Conservation (phyloP, 176 grass and related monocot species). For the Oryza brachyantha region DNA sequence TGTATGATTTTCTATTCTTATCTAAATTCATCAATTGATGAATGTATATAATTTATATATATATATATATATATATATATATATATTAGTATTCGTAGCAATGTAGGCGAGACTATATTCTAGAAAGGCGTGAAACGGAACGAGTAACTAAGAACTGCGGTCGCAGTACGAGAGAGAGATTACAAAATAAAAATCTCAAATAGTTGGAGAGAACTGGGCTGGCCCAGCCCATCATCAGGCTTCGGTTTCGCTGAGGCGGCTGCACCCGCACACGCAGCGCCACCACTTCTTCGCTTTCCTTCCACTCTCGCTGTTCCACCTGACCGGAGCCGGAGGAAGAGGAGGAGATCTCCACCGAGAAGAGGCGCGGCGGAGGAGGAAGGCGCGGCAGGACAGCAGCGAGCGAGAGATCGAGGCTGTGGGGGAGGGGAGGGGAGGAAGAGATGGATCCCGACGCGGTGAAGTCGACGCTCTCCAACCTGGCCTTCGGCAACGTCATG, state of each 20-base stretch:
- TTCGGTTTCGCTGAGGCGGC: not conserved
- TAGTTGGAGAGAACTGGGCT: not conserved
- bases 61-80: too few relatives aligned
- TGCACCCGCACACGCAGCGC: too few relatives aligned
- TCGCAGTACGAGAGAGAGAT: too few relatives aligned
- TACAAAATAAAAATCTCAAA: not conserved
- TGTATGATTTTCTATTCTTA: too few relatives aligned
- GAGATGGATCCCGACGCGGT: constrained; percentile 86
- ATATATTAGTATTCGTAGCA: too few relatives aligned
- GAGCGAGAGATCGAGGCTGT: too few relatives aligned
- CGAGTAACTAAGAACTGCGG: too few relatives aligned
- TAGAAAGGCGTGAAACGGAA: too few relatives aligned
- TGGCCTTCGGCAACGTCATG: constrained; percentile 82
- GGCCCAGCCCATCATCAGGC: too few relatives aligned
- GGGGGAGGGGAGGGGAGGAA: not conserved
- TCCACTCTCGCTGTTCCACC: not conserved
- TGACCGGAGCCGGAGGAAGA: not conserved
- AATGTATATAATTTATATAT: too few relatives aligned
- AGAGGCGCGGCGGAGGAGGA: not conserved
- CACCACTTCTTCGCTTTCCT: not conserved
- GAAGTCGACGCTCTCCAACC: constrained; percentile 70
- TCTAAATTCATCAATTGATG: too few relatives aligned
- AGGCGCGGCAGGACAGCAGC: not conserved
- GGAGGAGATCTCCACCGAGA: constrained; percentile 26
- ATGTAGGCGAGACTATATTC: too few relatives aligned